Evolutionary conservation across 371 early-diverging fungal species (phyloP), one percentile per base, ranked within the genome.

Genomic region (Encephalitozoon hellem): DNA sequence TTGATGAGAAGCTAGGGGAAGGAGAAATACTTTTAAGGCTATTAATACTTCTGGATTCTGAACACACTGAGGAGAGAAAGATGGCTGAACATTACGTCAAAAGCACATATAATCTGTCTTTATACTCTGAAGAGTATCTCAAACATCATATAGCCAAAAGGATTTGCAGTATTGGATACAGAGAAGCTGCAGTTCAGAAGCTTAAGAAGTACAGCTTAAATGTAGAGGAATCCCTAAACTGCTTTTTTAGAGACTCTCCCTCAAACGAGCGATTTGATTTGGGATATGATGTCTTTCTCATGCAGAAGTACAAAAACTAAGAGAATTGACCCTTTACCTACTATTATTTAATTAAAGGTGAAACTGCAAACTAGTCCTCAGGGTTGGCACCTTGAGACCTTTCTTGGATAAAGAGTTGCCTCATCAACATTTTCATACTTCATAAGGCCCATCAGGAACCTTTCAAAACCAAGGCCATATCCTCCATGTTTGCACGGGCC

Each of bases 401-500:
- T 95, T 72, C 98, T 89, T 73, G 97, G 97, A 86, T 96, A 98
- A 76, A 97, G 86, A 83, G 90, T 90, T 77, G 92, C 89, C 59
- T 96, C 95, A 77, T 92, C 88, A 34, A 98, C 95, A 66, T 73
- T 79, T 23, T 82, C 76, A 43, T 94, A 90, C 88, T 92, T 90
- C 82, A 94, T 88, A 64, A 97, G 80, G 92, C 96, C 96, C 69
- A 96, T 95, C 54, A 99, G 86, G 87, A 95, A 93, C 68, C 99
- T 92, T 85, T 99, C 99, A 70, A 97, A 88, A 77, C 99, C 99
- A 51, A 99, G 89, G 65, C 99, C 99, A 82, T 92, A 99, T 53
- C 99, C 99, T 83, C 98, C 99, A 81, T 97, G 97, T 74, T 92
- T 91, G 74, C 89, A 90, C 18, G 96, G 90, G 53, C 98, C 97